Evolutionary conservation across 345 rosid genomes (phyloP), one percentile per base, ranked within the genome.

Genomic region (Eutrema heterophyllum): DNA sequence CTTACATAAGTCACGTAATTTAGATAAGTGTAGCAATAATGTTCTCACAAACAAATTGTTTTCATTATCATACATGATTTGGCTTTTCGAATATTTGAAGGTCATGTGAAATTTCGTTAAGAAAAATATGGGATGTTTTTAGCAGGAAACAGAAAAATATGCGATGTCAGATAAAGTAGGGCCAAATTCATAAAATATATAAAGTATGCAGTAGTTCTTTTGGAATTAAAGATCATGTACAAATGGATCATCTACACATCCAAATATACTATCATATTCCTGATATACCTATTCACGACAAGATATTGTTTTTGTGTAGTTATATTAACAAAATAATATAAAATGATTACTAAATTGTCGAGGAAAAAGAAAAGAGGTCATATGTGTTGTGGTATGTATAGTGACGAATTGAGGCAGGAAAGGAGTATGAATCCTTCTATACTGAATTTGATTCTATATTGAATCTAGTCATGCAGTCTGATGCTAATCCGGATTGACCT

Each of bases 21-120:
- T 21, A 53, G 21, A 54, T 18, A 32, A 43, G 35, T 30, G 26
- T 41, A 40, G 52, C 38, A 21, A 40, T 43, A 43, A 32, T 15
- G 38, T 72, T 26, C 38, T 21, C 33, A 43, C 24, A 46, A 56
- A 73, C 26, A 46, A 27, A 73, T 64, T 64, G 57, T 55, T 53
- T 63, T 43, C 18, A 30, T 49, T 53, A 32, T 63, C 15, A 15
- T 16, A 38, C 24, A 44, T n/a, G 2, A 32, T 41, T 3, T 73
- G 77, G 39, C 77, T 73, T 65, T 73, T 73, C 77, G 24, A 26
- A 55, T 54, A 64, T 54, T 15, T 55, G 43, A 73, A 63, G 52
- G 78, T 64, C 68, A 45, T 15, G 0, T 33, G 21, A 54, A 14
- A 30, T 32, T 54, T 54, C 5, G 30, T 38, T 1, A 14, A 54